Conservation (phyloP, 2,329 filamentous ascomycete species). For the Arachnomyces sp. region DNA sequence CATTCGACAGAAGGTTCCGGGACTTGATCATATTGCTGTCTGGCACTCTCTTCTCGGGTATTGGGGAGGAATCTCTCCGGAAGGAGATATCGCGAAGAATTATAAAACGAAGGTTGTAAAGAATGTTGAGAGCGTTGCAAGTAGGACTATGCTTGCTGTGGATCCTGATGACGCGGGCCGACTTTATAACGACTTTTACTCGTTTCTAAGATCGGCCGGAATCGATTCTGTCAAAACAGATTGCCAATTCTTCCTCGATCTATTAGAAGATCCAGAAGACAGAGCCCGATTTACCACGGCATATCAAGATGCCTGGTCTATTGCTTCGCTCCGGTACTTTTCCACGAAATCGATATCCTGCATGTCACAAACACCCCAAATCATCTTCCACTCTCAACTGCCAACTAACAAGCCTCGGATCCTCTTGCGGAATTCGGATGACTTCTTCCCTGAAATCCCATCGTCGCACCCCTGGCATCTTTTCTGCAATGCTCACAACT, state of each 20-base stretch:
- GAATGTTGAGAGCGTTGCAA: conserved; percentile 47
- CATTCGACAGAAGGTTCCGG: conserved; percentile 62
- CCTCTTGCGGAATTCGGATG: conserved; percentile 73
- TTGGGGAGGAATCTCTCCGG: conserved; percentile 79
- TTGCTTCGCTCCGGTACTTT: conserved; percentile 71
- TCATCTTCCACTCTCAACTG: conserved; percentile 77
- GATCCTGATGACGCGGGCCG: conserved; percentile 63
- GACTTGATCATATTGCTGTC: conserved; percentile 76
- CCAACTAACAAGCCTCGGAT: conserved; percentile 67
- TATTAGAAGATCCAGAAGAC: conserved; percentile 58
- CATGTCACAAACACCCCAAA: conserved; percentile 86
- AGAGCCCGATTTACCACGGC: conserved; percentile 64
- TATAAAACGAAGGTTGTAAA: conserved; percentile 65
- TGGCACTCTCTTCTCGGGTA: conserved; percentile 89
- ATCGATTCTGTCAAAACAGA: conserved; percentile 90
- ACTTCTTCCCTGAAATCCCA: conserved; percentile 81
- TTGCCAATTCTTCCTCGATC: conserved; percentile 81
- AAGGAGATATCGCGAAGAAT: conserved; percentile 63
- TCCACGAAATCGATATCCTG: conserved; percentile 74
- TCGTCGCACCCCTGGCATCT: conserved; percentile 89
- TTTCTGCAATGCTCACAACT: conserved; percentile 88
- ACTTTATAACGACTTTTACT: conserved; percentile 89
- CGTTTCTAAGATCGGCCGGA: conserved; percentile 64
- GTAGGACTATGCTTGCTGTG: conserved; percentile 64
- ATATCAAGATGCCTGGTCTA: conserved; percentile 82